Conservation (phyloP, 768 basidiomycete genomes). For the Mycena albidolilacea region DNA sequence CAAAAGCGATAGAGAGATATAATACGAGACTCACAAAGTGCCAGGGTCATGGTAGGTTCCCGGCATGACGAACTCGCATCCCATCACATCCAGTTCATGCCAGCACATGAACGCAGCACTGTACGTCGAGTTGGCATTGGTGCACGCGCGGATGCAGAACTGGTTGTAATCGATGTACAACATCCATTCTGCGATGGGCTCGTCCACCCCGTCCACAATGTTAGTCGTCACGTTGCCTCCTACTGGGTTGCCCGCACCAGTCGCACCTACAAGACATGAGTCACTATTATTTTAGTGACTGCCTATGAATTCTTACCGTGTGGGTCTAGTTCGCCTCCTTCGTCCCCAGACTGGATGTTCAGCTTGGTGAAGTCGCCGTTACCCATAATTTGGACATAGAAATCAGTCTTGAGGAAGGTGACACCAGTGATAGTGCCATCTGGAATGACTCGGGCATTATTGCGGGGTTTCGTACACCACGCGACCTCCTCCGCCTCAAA, state of each 20-base stretch:
- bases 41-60: conserved; percentile 60
- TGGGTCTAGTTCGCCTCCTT: conserved; percentile 63
- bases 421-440: conserved; percentile 32
- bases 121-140: conserved; percentile 52
- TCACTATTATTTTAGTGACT: neutral
- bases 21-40: conserved; percentile 53
- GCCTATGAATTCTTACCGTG: conserved; percentile 42
- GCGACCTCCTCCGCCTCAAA: conserved; percentile 30
- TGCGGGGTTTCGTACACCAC: conserved; percentile 36
- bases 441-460: conserved; percentile 36
- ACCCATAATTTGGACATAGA: conserved; percentile 60
- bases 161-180: conserved; percentile 54
- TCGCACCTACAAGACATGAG: conserved; percentile 43
- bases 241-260: conserved; percentile 58
- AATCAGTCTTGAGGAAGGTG: conserved; percentile 43
- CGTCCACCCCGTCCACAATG: conserved; percentile 53
- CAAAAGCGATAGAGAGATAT: no score
- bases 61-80: conserved; percentile 63
- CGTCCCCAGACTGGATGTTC: conserved; percentile 56
- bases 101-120: conserved; percentile 24
- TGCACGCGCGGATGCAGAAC: conserved; percentile 61
- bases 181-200: conserved; percentile 61
- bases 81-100: conserved; percentile 38
- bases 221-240: conserved; percentile 63
- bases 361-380: conserved; percentile 60